Conservation (phyloP, 1,284 basidiomycete species). For the Vanrija pseudolonga region DNA sequence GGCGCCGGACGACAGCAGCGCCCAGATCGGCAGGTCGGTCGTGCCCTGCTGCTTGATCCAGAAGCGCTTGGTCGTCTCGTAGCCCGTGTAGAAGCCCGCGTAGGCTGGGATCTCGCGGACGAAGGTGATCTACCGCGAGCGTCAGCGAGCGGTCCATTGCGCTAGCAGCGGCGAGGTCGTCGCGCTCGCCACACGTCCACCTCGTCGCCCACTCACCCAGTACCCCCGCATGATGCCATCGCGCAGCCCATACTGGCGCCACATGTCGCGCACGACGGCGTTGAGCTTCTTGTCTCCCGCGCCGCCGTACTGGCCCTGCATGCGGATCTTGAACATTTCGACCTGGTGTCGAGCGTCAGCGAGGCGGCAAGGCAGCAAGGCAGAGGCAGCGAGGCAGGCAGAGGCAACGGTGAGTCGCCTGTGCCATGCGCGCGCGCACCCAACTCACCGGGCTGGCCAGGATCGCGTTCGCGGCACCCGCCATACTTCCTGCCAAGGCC, state of each 20-base stretch:
- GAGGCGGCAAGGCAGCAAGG: too few species aligned
- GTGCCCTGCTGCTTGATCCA: slow-evolving; percentile 52
- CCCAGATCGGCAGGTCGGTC: slow-evolving; percentile 73
- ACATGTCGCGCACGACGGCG: slow-evolving; percentile 73
- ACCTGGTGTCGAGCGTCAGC: too few species aligned
- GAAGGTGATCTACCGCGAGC: slow-evolving; percentile 69
- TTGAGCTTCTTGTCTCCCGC: slow-evolving; percentile 71
- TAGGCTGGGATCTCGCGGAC: slow-evolving; percentile 91
- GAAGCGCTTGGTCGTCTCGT: slow-evolving; percentile 79
- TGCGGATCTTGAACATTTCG: slow-evolving; percentile 69
- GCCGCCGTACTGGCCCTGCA: slow-evolving; percentile 69
- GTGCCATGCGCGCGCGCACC: background rate
- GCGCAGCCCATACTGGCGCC: slow-evolving; percentile 74
- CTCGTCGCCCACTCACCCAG: slow-evolving; percentile 60
- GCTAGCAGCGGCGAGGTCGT: too few species aligned
- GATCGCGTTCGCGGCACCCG: slow-evolving; percentile 82
- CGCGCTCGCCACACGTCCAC: too few species aligned
- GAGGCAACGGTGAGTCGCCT: too few species aligned
- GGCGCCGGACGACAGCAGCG: slow-evolving; percentile 77
- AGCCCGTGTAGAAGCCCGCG: slow-evolving; percentile 72
- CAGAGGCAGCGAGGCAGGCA: too few species aligned
- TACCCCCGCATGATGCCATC: slow-evolving; percentile 93
- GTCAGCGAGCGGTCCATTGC: background rate
- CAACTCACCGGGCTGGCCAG: slow-evolving; percentile 73
- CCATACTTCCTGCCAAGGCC: slow-evolving; percentile 81